Conservation (phyloP, 164 flowering plant genomes). For the Chimonanthus praecox region DNA sequence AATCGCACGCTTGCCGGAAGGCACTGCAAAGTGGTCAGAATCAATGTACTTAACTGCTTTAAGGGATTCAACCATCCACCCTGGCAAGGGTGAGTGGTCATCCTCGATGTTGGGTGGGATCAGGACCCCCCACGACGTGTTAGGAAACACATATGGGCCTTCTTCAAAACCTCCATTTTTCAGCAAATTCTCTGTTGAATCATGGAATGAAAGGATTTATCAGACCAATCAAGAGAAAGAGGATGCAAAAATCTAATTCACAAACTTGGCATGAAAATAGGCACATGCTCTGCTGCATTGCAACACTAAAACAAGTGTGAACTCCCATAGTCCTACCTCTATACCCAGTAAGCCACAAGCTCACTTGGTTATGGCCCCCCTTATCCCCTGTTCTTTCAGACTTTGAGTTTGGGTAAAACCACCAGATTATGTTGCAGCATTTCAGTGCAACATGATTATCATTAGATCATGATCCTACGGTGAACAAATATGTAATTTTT, state of each 20-base stretch:
- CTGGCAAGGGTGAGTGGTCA: slow-evolving; percentile 69
- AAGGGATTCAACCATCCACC: slow-evolving; percentile 79
- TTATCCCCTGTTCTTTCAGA: no score
- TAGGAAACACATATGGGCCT: slow-evolving; percentile 72
- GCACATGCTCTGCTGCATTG: background rate
- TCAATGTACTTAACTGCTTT: slow-evolving; percentile 85
- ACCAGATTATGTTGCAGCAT: background rate
- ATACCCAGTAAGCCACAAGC: no score
- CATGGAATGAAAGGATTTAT: background rate
- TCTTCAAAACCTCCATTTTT: slow-evolving; percentile 83
- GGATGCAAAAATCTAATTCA: background rate
- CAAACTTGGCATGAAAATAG: background rate
- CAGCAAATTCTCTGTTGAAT: slow-evolving; percentile 48
- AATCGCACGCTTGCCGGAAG: slow-evolving; percentile 59
- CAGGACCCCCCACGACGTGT: slow-evolving; percentile 64
- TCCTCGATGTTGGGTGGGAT: slow-evolving; percentile 83
- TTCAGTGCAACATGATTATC: background rate
- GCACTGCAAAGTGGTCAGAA: slow-evolving; percentile 54
- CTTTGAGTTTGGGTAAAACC: background rate
- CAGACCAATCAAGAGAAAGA: background rate
- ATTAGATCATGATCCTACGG: background rate
- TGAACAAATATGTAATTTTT: background rate
- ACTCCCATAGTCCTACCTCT: no score
- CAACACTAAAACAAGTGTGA: no score
- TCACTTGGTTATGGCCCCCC: no score